Conservation (phyloP, 2,329 filamentous ascomycete genomes). For the Colletotrichum chlorophyti region DNA sequence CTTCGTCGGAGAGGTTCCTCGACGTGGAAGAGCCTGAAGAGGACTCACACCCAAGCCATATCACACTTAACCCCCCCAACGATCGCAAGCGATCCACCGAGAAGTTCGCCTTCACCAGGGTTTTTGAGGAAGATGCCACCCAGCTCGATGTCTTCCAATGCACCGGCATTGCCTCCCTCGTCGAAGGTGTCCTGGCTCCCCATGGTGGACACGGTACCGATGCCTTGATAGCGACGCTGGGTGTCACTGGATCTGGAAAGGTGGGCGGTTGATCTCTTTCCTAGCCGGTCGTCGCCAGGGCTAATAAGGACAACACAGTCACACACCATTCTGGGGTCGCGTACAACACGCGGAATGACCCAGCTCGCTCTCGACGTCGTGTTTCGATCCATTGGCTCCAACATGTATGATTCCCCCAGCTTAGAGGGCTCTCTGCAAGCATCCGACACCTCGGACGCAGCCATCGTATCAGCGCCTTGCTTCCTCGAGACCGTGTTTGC, state of each 20-base stretch:
- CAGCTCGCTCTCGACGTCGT: slow-evolving; percentile 91
- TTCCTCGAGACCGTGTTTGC: slow-evolving; percentile 83
- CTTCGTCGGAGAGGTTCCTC: slow-evolving; percentile 73
- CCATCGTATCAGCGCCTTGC: slow-evolving; percentile 73
- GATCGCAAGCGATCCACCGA: slow-evolving; percentile 90
- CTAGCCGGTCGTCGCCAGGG: not conserved
- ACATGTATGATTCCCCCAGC: slow-evolving; percentile 67
- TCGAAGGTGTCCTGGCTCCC: slow-evolving; percentile 81
- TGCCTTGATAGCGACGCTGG: slow-evolving; percentile 87
- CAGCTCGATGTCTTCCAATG: slow-evolving; percentile 89
- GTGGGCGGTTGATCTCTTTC: slow-evolving; percentile 50
- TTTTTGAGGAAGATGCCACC: slow-evolving; percentile 85
- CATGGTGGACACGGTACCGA: slow-evolving; percentile 81
- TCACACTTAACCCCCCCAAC: slow-evolving; percentile 80
- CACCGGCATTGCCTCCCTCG: slow-evolving; percentile 75
- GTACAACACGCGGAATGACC: slow-evolving; percentile 84
- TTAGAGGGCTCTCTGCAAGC: slow-evolving; percentile 77
- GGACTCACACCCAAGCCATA: slow-evolving; percentile 65
- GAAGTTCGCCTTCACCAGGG: slow-evolving; percentile 91
- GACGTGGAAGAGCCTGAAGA: slow-evolving; percentile 70
- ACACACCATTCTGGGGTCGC: slow-evolving; percentile 92
- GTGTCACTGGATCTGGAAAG: slow-evolving; percentile 96
- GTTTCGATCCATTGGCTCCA: slow-evolving; percentile 79
- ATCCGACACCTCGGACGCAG: slow-evolving; percentile 82
- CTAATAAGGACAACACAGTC: slow-evolving; percentile 62